Base-by-base conservation (phyloP, 2,329 filamentous ascomycete genomes). In the Biscogniauxia marginata region DNA sequence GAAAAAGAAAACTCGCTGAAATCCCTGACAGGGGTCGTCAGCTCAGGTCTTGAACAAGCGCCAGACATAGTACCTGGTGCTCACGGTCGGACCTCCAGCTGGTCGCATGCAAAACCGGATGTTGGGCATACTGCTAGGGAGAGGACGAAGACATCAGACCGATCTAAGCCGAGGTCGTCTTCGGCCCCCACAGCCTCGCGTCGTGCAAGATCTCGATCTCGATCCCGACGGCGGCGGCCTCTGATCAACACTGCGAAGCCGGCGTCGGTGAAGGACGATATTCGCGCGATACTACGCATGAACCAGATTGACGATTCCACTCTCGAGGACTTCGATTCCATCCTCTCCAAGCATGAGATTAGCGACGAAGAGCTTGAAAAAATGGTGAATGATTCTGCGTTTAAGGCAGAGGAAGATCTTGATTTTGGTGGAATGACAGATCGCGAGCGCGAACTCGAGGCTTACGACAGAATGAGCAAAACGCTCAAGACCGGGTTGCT, bases 231-330 rank as follows among this genome's bases (percentile, higher is more conserved):
- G 45, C 75, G 75, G 30, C 73, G 69, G n/a, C 76, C 79, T 9
- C 66, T 84, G 34, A 74, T 75, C 59, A 85, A 85, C 70, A 79
- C 82, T 3, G 79, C 79, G 52, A 79, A 75, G 55, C 80, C 76
- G 3, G 77, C 80, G 1, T 82, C 79, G 2, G 83, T 82, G 52
- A 80, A 75, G 53, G 82, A 84, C 55, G 83, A 86, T 61, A 70
- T 85, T 23, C 71, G 77, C 23, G 77, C 81, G 50, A 79, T 86
- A 47, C 76, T 82, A 59, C 75, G 75, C 16, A 72, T 71, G 46
- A 77, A 84, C 63, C 76, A 84, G 52, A 78, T 84, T 22, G 82
- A 85, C 18, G 83, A 85, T 63, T 83, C 81, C 1, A 85, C 82
- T 0, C 68, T 84, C n/a, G 83, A 85, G 49, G 80, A 85, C 58